phyloP scores from a whole-genome alignment of 257 asterid genomes.

The Agastache rugosa region DNA sequence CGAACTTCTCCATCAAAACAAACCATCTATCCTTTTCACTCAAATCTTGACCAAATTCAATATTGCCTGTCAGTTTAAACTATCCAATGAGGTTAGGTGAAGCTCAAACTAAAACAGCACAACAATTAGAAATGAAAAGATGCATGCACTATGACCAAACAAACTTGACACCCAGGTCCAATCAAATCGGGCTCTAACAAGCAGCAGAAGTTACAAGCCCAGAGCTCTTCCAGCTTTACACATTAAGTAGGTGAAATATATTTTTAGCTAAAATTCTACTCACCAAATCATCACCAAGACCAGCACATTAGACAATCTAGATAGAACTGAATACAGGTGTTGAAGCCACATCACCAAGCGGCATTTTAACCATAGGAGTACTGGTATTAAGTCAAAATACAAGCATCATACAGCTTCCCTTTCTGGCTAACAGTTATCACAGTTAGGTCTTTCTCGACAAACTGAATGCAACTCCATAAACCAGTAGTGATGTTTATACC shows the following conservation, averaged over 20 bases:
- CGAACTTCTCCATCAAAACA: slow-evolving; percentile 16
- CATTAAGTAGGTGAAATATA: slow-evolving; percentile 17
- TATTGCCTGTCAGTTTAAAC: neutral
- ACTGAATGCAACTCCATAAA: slow-evolving; percentile 23
- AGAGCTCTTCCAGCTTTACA: slow-evolving; percentile 2
- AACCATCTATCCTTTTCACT: slow-evolving; percentile 12
- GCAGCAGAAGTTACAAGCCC: slow-evolving; percentile 31
- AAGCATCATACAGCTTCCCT: slow-evolving; percentile 15
- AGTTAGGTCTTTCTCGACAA: slow-evolving; percentile 2
- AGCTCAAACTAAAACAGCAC: slow-evolving; percentile 11
- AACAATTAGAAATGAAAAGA: neutral
- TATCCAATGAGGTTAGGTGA: slow-evolving; percentile 9
- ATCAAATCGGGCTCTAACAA: slow-evolving; percentile 30
- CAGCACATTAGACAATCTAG: slow-evolving; percentile 24
- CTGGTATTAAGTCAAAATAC: slow-evolving; percentile 13
- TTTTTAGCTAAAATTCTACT: slow-evolving; percentile 15
- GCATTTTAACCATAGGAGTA: slow-evolving; percentile 3
- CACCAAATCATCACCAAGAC: slow-evolving; percentile 20
- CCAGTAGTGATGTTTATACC: slow-evolving; percentile 3
- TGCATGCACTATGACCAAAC: slow-evolving; percentile 22
- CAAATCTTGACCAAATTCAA: neutral
- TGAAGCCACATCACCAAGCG: slow-evolving; percentile 24
- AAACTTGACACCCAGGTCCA: slow-evolving; percentile 21
- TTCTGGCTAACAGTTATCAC: slow-evolving; percentile 24
- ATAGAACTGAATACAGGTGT: slow-evolving; percentile 15